Conservation (phyloP, 169 alveolate species). For the Cryptosporidium andersoni region DNA sequence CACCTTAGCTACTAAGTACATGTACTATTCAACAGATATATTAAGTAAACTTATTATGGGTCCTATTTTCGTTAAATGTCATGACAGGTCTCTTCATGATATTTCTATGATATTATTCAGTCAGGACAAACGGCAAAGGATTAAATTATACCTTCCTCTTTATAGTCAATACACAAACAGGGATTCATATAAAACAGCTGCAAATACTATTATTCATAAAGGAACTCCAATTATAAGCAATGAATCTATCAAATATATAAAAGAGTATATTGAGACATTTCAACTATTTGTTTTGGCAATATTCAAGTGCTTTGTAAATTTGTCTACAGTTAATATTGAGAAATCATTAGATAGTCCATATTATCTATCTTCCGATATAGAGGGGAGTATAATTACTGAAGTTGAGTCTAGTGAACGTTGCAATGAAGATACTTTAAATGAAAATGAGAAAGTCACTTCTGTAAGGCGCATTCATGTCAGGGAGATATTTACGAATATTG, state of each 20-base stretch:
- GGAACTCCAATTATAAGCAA: constrained; percentile 54
- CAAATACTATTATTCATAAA: constrained; percentile 2
- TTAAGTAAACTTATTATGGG: constrained; percentile 17
- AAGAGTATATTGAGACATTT: constrained; percentile 21
- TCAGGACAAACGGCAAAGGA: neutral
- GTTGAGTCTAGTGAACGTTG: too few species aligned
- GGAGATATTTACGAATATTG: constrained; percentile 10
- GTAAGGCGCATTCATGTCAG: constrained; percentile 16
- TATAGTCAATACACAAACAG: constrained; percentile 9
- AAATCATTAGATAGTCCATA: too few species aligned
- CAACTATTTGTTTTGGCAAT: constrained; percentile 30
- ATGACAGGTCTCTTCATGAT: constrained; percentile 21
- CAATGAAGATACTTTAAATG: neutral
- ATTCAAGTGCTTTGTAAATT: constrained; percentile 4
- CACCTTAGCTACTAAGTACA: constrained; percentile 3
- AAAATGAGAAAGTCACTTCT: neutral
- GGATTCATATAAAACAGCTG: constrained; percentile 23
- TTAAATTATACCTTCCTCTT: constrained; percentile 12
- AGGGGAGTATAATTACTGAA: too few species aligned
- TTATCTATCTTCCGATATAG: too few species aligned
- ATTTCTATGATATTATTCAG: constrained; percentile 30
- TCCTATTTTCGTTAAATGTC: constrained; percentile 18
- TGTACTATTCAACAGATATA: constrained; percentile 4
- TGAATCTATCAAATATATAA: constrained; percentile 2
- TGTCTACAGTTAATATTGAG: neutral